A percentile compares a stretch with the other conserved stretches of the same genome.
These are phyloP conservation scores for Rhexocercosporidium sp. DNA, from an alignment of 2,329 filamentous ascomycete species.

Conservation along the genomic window DNA sequence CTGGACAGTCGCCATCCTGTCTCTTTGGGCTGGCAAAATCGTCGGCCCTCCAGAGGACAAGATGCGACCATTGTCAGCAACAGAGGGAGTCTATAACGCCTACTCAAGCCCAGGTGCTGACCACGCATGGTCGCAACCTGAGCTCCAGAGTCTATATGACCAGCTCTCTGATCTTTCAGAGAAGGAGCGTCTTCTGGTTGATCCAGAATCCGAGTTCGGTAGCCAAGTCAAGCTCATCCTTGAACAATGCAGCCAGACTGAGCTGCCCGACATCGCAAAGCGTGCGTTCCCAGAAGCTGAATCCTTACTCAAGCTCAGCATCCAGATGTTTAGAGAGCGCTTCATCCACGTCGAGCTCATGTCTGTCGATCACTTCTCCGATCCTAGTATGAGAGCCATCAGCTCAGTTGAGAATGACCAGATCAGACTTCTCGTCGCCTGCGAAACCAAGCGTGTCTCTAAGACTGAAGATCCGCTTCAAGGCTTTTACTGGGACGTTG, in stretches of 20 bases:
- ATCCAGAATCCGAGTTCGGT: slow-evolving; percentile 51
- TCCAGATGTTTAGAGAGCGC: slow-evolving; percentile 24
- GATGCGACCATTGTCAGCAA: neutral
- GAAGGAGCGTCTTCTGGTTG: slow-evolving; percentile 48
- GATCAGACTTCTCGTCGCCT: slow-evolving; percentile 26
- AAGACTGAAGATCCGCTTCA: slow-evolving; percentile 15
- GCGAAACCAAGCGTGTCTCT: slow-evolving; percentile 20
- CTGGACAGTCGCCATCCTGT: slow-evolving; percentile 58
- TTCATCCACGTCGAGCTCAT: slow-evolving; percentile 24
- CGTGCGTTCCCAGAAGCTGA: slow-evolving; percentile 50
- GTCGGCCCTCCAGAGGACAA: slow-evolving; percentile 49
- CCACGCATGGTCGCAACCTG: slow-evolving; percentile 54
- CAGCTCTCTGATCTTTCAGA: slow-evolving; percentile 46
- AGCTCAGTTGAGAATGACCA: slow-evolving; percentile 19
- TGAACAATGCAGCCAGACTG: slow-evolving; percentile 11
- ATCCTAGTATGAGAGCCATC: slow-evolving; percentile 30
- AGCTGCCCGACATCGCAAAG: slow-evolving; percentile 13
- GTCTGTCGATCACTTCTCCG: slow-evolving; percentile 25
- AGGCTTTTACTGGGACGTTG: slow-evolving; percentile 28
- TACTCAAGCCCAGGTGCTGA: slow-evolving; percentile 43
- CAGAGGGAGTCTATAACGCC: slow-evolving; percentile 16
- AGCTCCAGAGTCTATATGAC: slow-evolving; percentile 52
- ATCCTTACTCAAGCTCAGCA: slow-evolving; percentile 39
- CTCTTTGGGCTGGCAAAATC: slow-evolving; percentile 53
- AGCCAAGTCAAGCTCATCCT: slow-evolving; percentile 48